Percentiles rank a stretch among this genome's conserved stretches.
These are phyloP conservation scores for Penicillium sp. DNA, from an alignment of 2,329 filamentous ascomycete genomes.

Conservation along the genomic window DNA sequence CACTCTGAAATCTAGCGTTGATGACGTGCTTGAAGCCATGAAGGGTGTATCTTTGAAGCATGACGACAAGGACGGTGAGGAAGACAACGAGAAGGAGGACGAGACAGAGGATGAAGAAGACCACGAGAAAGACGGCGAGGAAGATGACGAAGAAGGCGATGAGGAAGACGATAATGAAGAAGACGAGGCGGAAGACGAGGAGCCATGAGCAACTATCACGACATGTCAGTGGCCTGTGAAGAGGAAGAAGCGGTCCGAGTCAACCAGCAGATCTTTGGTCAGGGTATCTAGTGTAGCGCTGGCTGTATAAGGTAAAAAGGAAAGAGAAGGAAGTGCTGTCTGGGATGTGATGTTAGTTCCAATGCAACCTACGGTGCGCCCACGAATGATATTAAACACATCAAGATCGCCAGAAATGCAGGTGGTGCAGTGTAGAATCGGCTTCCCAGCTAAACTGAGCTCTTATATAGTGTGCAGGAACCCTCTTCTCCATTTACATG, in stretches of 20 bases:
- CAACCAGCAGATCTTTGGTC: neutral
- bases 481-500: neutral
- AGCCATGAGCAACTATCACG: neutral
- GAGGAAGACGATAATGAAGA: too few species aligned
- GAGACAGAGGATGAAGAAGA: neutral
- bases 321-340: neutral
- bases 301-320: neutral
- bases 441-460: neutral
- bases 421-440: neutral
- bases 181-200: too few species aligned
- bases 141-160: neutral
- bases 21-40: neutral
- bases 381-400: neutral
- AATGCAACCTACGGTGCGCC: neutral
- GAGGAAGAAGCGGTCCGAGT: too few species aligned
- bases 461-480: neutral
- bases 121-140: neutral
- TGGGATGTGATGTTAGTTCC: neutral
- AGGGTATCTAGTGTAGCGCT: neutral
- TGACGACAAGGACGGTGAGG: neutral
- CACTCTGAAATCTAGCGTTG: neutral
- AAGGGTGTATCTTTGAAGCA: neutral
- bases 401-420: neutral
- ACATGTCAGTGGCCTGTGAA: neutral
- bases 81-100: neutral